Conservation (phyloP, 2,329 filamentous ascomycete species). For the Aureobasidium mangrovei region DNA sequence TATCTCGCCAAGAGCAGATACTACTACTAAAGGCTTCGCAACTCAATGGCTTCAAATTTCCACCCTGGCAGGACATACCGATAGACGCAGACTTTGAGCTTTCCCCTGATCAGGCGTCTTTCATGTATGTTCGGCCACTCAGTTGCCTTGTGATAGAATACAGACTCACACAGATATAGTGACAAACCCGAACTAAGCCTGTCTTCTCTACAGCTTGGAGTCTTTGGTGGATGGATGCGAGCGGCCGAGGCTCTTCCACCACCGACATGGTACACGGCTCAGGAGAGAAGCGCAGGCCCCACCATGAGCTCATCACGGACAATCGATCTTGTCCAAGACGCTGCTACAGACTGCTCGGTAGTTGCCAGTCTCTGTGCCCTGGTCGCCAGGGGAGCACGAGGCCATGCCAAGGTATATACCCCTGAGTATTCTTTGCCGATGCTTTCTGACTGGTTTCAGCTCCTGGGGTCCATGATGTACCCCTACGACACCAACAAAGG, state of each 20-base stretch:
- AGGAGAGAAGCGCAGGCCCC: constrained; percentile 29
- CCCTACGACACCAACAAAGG: constrained; percentile 57
- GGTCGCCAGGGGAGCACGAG: constrained; percentile 59
- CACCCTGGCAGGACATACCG: constrained; percentile 68
- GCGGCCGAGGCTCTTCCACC: constrained; percentile 57
- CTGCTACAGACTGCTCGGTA: constrained; percentile 93
- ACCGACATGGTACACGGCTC: constrained; percentile 30
- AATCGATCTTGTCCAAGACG: constrained; percentile 86
- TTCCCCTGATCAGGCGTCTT: constrained; percentile 43
- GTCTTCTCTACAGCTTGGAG: constrained; percentile 62
- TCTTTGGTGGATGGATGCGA: constrained; percentile 79
- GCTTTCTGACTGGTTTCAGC: constrained; percentile 34
- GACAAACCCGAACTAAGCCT: constrained; percentile 63
- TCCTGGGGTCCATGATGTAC: constrained; percentile 64
- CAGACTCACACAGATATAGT: constrained; percentile 33
- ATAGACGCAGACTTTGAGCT: constrained; percentile 52
- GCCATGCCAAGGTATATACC: constrained; percentile 54
- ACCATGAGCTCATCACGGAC: constrained; percentile 50
- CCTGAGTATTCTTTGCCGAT: neutral
- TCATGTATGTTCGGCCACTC: constrained; percentile 45
- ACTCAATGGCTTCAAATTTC: constrained; percentile 75
- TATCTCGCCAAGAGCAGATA: constrained; percentile 63
- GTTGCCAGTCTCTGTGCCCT: constrained; percentile 88
- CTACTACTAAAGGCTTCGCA: constrained; percentile 69
- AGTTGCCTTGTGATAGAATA: no score